These are phyloP conservation scores for Blastomyces percursus DNA, from an alignment of 2,329 filamentous ascomycete genomes.

Conservation along the genomic window DNA sequence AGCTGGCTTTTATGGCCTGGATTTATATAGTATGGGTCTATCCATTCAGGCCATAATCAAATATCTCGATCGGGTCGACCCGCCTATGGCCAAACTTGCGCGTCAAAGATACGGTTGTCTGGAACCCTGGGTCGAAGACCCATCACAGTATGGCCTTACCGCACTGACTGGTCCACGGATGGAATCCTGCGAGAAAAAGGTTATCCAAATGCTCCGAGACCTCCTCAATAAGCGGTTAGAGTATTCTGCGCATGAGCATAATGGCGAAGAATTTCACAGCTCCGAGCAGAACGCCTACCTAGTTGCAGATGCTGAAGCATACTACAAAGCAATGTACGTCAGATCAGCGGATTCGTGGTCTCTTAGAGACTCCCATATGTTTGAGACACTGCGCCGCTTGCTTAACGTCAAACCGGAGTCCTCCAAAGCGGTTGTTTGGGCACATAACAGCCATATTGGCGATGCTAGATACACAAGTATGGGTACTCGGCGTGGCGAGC, in stretches of 20 bases:
- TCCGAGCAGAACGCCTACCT: conserved; percentile 43
- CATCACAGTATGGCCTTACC: conserved; percentile 39
- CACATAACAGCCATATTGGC: conserved; percentile 45
- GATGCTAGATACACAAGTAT: conserved; percentile 44
- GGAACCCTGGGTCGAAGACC: conserved; percentile 41
- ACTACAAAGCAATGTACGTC: conserved; percentile 45
- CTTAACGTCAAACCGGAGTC: conserved; percentile 31
- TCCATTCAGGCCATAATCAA: conserved; percentile 39
- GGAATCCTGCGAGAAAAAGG: conserved; percentile 37
- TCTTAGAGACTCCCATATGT: conserved; percentile 44
- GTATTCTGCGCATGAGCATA: conserved; percentile 24
- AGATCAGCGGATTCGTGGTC: conserved; percentile 42
- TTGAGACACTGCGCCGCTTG: conserved; percentile 37
- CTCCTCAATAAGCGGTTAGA: conserved; percentile 35
- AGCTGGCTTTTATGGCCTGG: conserved; percentile 41
- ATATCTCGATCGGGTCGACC: conserved; percentile 40
- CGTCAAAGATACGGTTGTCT: conserved; percentile 38
- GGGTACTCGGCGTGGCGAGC: conserved; percentile 34
- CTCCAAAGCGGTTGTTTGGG: conserved; percentile 43
- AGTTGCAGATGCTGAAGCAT: conserved; percentile 40
- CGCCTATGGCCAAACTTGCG: conserved; percentile 34
- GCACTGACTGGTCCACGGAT: conserved; percentile 27
- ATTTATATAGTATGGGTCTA: conserved; percentile 41
- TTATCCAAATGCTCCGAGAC: conserved; percentile 37
- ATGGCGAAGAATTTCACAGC: conserved; percentile 41